Conservation (phyloP, 345 rosid species). For the Mercurialis annua region DNA sequence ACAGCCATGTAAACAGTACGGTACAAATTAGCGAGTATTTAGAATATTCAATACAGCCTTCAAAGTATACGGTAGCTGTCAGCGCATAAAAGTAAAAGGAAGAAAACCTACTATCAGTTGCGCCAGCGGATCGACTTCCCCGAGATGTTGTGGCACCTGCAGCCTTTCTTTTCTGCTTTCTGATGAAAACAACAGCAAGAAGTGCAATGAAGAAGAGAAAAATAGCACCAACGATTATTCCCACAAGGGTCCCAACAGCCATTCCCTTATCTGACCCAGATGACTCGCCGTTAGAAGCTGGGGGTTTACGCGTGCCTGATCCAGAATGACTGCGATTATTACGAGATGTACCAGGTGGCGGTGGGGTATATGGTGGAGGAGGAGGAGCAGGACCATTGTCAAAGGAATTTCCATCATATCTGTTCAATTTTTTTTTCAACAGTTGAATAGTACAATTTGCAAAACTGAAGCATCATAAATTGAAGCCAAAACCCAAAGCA, state of each 20-base stretch:
- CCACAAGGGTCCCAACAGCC: conserved; percentile 57
- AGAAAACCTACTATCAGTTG: conserved; percentile 36
- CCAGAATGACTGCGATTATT: conserved; percentile 44
- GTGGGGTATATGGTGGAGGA: conserved; percentile 51
- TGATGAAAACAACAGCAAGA: conserved; percentile 43
- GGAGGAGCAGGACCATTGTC: conserved; percentile 79
- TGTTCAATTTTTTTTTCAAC: conserved; percentile 40
- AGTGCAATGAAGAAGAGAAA: conserved; percentile 46
- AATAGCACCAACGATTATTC: conserved; percentile 61
- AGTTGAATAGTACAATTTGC: conserved; percentile 19
- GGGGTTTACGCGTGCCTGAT: conserved; percentile 32
- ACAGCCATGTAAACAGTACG: background rate
- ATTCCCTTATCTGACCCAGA: conserved; percentile 50
- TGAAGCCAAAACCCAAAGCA: background rate
- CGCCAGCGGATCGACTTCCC: conserved; percentile 45
- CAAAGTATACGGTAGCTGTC: background rate
- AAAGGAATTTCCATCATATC: conserved; percentile 82
- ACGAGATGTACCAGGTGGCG: conserved; percentile 56
- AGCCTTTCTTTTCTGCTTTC: conserved; percentile 45
- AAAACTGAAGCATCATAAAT: conserved; percentile 8
- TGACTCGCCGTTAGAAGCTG: conserved; percentile 37
- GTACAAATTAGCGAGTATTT: background rate
- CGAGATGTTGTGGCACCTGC: conserved; percentile 42
- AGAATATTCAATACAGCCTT: background rate
- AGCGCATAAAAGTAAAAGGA: conserved; percentile 1